Evolutionary conservation across 2,329 filamentous ascomycete genomes (phyloP).

Genomic region (Aspergillus amoenus): DNA sequence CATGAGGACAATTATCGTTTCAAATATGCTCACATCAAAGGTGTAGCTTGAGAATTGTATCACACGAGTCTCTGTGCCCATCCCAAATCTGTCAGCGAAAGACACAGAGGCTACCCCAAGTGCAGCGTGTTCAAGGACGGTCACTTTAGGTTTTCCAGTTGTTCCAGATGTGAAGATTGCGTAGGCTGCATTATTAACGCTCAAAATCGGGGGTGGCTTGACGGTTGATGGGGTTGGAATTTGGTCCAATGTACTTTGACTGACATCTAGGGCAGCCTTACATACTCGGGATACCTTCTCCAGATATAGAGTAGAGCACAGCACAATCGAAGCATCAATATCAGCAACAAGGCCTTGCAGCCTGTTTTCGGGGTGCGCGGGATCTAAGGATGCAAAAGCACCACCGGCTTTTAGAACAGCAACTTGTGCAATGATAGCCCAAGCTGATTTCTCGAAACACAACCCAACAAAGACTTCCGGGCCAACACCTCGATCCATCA

Average conservation of each 20-base stretch:
- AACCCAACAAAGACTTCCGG: slow-evolving; percentile 40
- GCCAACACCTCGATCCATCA: slow-evolving; percentile 39
- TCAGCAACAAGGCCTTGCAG: slow-evolving; percentile 36
- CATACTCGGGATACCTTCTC: slow-evolving; percentile 31
- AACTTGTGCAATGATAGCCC: slow-evolving; percentile 43
- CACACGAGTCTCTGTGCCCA: slow-evolving; percentile 56
- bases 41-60: slow-evolving; percentile 60
- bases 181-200: slow-evolving; percentile 49
- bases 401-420: slow-evolving; percentile 44
- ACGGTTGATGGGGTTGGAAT: slow-evolving; percentile 24
- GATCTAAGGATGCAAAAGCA: slow-evolving; percentile 44
- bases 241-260: slow-evolving; percentile 25
- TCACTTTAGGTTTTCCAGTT: slow-evolving; percentile 58
- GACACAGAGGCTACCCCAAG: slow-evolving; percentile 56
- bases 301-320: slow-evolving; percentile 33
- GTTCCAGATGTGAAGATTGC: slow-evolving; percentile 62
- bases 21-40: slow-evolving; percentile 55
- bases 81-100: slow-evolving; percentile 51
- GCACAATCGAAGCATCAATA: slow-evolving; percentile 32
- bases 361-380: slow-evolving; percentile 39
- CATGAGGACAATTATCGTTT: slow-evolving; percentile 56
- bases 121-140: slow-evolving; percentile 61
- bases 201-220: slow-evolving; percentile 16
- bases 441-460: slow-evolving; percentile 46
- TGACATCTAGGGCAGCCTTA: slow-evolving; percentile 29